phyloP scores from a whole-genome alignment of 495 filamentous ascomycete species.

The Lasiosphaeria miniovina region DNA sequence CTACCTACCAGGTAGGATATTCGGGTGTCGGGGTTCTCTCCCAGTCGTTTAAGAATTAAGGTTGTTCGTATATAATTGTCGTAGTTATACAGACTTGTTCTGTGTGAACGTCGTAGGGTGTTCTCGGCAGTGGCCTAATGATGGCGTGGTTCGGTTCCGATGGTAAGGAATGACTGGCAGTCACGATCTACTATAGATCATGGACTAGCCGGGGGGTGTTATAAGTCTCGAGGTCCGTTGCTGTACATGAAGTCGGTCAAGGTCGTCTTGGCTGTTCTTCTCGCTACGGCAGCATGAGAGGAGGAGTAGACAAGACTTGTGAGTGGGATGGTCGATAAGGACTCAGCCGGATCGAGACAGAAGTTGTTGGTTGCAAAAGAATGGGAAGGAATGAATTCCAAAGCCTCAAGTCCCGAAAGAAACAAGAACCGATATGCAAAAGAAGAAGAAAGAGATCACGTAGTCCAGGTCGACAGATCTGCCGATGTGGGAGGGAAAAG shows the following conservation, averaged over 20 bases:
- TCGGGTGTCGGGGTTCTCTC: slow-evolving; percentile 15
- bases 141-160: slow-evolving; percentile 47
- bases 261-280: slow-evolving; percentile 9
- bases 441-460: slow-evolving; percentile 50
- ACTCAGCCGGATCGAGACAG: slow-evolving; percentile 13
- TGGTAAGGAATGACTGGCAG: slow-evolving; percentile 48
- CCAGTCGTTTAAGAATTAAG: slow-evolving; percentile 38
- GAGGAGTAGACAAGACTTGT: slow-evolving; percentile 7
- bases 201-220: slow-evolving; percentile 34
- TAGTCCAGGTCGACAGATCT: slow-evolving; percentile 46
- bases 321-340: slow-evolving; percentile 1
- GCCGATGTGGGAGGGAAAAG: slow-evolving; percentile 44
- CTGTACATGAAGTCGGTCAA: slow-evolving; percentile 42
- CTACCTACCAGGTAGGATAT: slow-evolving; percentile 27
- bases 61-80: slow-evolving; percentile 34
- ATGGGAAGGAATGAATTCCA: slow-evolving; percentile 46
- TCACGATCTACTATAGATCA: slow-evolving; percentile 32
- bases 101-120: slow-evolving; percentile 18
- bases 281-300: slow-evolving; percentile 19
- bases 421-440: slow-evolving; percentile 49
- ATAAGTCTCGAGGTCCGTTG: slow-evolving; percentile 39
- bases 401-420: slow-evolving; percentile 46
- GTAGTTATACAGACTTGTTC: slow-evolving; percentile 41
- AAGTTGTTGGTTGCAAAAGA: slow-evolving; percentile 37
- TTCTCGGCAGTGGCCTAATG: slow-evolving; percentile 45